Conservation (phyloP, 441 rosid species). For the Daphne laureola region DNA sequence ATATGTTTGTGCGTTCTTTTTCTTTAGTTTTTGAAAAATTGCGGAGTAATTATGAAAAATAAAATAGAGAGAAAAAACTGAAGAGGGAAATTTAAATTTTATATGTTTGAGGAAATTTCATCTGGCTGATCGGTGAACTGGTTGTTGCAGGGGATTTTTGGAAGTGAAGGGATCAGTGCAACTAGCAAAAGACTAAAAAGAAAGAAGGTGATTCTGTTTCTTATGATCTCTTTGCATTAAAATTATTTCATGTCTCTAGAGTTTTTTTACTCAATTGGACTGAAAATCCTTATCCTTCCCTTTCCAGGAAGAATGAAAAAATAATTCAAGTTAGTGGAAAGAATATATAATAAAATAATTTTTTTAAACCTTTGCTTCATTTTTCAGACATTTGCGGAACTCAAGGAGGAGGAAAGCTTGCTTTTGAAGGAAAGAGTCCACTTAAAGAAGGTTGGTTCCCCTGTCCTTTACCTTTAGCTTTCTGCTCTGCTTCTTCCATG, state of each 20-base stretch:
- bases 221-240: background rate
- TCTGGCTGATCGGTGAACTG: background rate
- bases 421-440: conserved; percentile 47
- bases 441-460: conserved; percentile 40
- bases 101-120: too few species aligned
- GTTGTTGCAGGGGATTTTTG: conserved; percentile 27
- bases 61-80: too few species aligned
- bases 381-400: conserved; percentile 70
- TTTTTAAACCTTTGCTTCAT: background rate
- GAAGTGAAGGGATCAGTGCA: conserved; percentile 34
- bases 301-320: background rate
- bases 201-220: conserved; percentile 41
- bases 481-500: background rate
- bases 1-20: too few species aligned
- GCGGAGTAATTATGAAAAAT: too few species aligned
- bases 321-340: background rate
- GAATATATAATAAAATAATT: too few species aligned
- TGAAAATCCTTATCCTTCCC: background rate
- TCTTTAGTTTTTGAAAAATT: too few species aligned
- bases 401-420: conserved; percentile 49
- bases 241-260: too few species aligned
- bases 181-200: conserved; percentile 39
- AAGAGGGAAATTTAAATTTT: too few species aligned
- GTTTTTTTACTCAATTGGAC: too few species aligned
- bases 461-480: background rate